Conservation (phyloP, 192 early-diverging fungal species). For the Chytriomyces hyalinus region DNA sequence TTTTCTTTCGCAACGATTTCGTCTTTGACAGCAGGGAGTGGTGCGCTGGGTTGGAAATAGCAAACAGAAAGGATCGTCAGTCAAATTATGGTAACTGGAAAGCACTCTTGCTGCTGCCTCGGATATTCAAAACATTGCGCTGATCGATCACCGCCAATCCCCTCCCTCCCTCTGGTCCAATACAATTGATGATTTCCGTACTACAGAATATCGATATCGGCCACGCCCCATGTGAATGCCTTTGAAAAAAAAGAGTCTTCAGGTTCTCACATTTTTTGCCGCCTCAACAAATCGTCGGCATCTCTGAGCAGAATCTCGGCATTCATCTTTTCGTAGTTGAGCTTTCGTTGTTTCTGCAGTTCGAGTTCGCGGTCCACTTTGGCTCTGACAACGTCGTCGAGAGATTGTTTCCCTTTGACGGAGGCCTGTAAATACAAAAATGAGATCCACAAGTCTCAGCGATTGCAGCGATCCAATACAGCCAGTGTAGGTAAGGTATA, state of each 20-base stretch:
- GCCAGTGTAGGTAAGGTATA: no score
- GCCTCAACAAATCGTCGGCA: slow-evolving; percentile 47
- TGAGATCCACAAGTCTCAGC: not conserved
- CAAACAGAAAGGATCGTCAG: not conserved
- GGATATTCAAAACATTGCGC: not conserved
- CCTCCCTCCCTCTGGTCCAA: no score
- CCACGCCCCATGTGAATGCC: no score
- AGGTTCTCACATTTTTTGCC: slow-evolving; percentile 44
- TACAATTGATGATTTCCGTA: no score
- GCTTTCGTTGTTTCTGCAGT: slow-evolving; percentile 38
- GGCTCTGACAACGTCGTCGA: slow-evolving; percentile 43
- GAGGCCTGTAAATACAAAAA: not conserved
- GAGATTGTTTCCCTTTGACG: slow-evolving; percentile 1
- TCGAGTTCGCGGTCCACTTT: slow-evolving; percentile 47
- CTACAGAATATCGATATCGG: no score
- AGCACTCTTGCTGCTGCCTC: not conserved
- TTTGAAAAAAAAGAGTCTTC: not conserved
- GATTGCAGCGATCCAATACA: not conserved
- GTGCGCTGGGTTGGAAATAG: slow-evolving; percentile 32
- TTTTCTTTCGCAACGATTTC: slow-evolving; percentile 35
- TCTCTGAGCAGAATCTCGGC: slow-evolving; percentile 51
- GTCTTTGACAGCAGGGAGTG: slow-evolving; percentile 11
- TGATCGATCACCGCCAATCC: no score
- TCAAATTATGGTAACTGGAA: not conserved
- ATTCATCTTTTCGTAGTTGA: slow-evolving; percentile 49